phyloP scores from a whole-genome alignment of 1,284 basidiomycete species.

The Tremellales sp. region DNA sequence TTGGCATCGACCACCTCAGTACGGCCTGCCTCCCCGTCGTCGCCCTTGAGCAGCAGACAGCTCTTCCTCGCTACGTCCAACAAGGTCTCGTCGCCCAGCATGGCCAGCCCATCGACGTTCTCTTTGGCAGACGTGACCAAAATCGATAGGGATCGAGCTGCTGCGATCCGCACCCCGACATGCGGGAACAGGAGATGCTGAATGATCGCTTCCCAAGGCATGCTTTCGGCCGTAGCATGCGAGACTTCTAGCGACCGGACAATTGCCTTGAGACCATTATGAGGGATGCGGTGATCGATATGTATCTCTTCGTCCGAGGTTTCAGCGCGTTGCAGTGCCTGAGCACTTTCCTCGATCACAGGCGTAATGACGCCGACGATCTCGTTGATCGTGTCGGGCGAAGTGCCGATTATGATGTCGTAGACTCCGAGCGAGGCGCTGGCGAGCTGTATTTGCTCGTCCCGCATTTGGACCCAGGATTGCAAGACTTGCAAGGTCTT shows the following conservation, averaged over 20 bases:
- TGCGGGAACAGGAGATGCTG: slow-evolving; percentile 82
- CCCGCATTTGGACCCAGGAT: slow-evolving; percentile 58
- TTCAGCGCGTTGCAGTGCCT: slow-evolving; percentile 41
- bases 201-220: slow-evolving; percentile 64
- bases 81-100: slow-evolving; percentile 52
- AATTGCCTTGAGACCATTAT: slow-evolving; percentile 69
- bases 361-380: slow-evolving; percentile 56
- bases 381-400: slow-evolving; percentile 53
- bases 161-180: slow-evolving; percentile 83
- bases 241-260: slow-evolving; percentile 60
- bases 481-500: slow-evolving; percentile 64
- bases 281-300: slow-evolving; percentile 76
- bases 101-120: slow-evolving; percentile 8
- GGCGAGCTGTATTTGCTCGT: slow-evolving; percentile 30
- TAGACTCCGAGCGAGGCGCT: slow-evolving; percentile 63
- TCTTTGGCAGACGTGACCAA: slow-evolving; percentile 55
- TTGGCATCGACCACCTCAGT: slow-evolving; percentile 60
- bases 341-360: slow-evolving; percentile 56
- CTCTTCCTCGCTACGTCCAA: slow-evolving; percentile 71
- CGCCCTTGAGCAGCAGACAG: slow-evolving; percentile 74
- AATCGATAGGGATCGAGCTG: slow-evolving; percentile 70
- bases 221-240: slow-evolving; percentile 52
- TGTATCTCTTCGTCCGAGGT: slow-evolving; percentile 55
- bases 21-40: slow-evolving; percentile 29
- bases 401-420: slow-evolving; percentile 62